Conservation (phyloP, 169 alveolate species). For the Cryptosporidium bovis region DNA sequence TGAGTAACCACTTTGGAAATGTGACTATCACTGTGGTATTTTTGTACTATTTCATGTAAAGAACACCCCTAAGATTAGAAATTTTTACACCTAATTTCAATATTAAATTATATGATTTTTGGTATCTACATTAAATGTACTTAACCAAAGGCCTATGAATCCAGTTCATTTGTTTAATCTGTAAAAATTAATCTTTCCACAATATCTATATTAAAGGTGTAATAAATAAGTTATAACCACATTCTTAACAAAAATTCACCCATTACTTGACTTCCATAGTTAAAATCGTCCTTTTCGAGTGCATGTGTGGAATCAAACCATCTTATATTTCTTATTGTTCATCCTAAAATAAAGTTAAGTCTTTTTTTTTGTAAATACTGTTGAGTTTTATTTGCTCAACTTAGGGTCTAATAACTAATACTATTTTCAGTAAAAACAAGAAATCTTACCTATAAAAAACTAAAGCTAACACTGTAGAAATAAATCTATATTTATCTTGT, state of each 20-base stretch:
- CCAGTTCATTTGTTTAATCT: background rate
- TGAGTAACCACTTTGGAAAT: too few relatives aligned
- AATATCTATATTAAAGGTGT: background rate
- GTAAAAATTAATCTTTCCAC: constrained; percentile 17
- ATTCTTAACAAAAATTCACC: constrained; percentile 1
- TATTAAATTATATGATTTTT: too few relatives aligned
- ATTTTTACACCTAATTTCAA: too few relatives aligned
- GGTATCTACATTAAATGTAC: too few relatives aligned
- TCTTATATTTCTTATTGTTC: constrained; percentile 42
- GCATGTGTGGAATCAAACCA: constrained; percentile 69
- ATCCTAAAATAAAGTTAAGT: constrained; percentile 14
- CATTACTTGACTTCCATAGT: constrained; percentile 2
- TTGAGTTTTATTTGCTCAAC: background rate
- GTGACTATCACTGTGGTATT: too few relatives aligned
- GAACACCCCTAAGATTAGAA: too few relatives aligned
- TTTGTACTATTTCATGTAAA: too few relatives aligned
- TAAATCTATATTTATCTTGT: constrained; percentile 46
- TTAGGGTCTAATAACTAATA: background rate
- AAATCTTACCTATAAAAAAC: constrained; percentile 62
- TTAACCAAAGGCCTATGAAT: too few relatives aligned
- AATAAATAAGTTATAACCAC: background rate
- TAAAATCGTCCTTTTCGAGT: background rate
- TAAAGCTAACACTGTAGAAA: constrained; percentile 44
- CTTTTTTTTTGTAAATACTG: background rate
- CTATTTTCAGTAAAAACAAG: background rate